Evolutionary conservation across 1,139 yeast species (phyloP), one percentile per base, ranked within the genome.

Genomic region (Dujonia santamariae): DNA sequence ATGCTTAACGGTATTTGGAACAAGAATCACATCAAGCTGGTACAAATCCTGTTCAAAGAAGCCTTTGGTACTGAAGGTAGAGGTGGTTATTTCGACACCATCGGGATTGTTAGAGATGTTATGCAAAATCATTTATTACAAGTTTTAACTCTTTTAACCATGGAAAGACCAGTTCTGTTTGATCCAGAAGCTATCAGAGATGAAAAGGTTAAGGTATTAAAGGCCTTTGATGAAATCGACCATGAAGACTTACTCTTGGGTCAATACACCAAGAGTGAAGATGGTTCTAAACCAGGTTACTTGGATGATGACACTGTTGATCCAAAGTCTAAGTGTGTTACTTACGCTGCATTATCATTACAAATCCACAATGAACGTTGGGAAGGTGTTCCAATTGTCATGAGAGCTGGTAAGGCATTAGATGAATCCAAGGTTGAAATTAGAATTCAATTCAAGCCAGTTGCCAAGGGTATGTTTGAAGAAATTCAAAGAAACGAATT

Each of bases 11-110:
- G 95, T 17, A 78, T 85, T 37, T 92, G 97, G 97, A 84, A 85
- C 66, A 79, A 73, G 56, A 75, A 84, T 46, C 81, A 76, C 60
- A 80, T 92, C 53, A 73, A 79, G 43, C 77, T 82, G 34, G 80
- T 92, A 43, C 97, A 90, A 64, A 80, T 92, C 47, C 75, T 92
- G 16, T 90, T 92, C 70, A 94, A 94, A 67, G 99, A 92, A 65
- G 85, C 92, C 9, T 90, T 94, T 52, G 98, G 98, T 39, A 92
- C 98, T 30, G 97, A 92, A 63, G 98, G 98, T 41, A 80, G 99
- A 56, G 98, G 98, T 46, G 98, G 98, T 26, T 92, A 92, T 68
- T 92, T 94, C 55, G 97, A 94, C 63, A 72, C 74, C 41, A 87
- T 90, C 53, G 99, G 99, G 39, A 92, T 92, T 53, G 86, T 92